Evolutionary conservation across 2,329 filamentous ascomycete genomes (phyloP), one percentile per base, ranked within the genome.

Genomic region (Fusarium falciforme): DNA sequence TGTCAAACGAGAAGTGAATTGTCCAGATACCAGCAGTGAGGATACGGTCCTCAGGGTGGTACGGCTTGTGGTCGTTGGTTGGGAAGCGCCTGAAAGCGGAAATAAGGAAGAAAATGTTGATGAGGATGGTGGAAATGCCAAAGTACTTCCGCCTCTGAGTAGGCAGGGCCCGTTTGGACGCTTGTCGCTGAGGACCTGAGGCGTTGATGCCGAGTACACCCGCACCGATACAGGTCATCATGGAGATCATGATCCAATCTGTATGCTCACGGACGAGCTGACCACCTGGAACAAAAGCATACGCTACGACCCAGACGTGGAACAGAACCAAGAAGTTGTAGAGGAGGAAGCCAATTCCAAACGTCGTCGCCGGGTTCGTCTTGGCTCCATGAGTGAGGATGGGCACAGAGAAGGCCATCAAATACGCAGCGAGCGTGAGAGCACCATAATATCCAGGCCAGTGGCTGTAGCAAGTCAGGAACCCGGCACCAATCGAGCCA

Each of bases 11-110:
- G 83, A 99, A 99, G 85, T 99, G 96, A 65, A 98, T 95, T 0
- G 96, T 99, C 96, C 96, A 99, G 82, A 99, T 98, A 76, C 96
- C 96, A 1, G 95, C 94, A 0, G 97, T 98, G 68, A 98, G 89
- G 62, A 97, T 85, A 76, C 96, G 96, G 72, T 95, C 93, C 62
- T 98, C 91, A 40, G 90, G 89, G 81, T 99, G 96, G 82, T 98
- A 95, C 0, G 96, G 94, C 65, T 90, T 91, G 85, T 98, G 97
- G 84, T 98, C 92, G 81, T 98, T 96, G 3, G 92, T 92, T 0
- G 96, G 96, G 86, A 98, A 98, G 71, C 96, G 94, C 63, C 95
- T 88, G 82, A 97, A 98, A 1, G 95, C 94, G 27, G 95, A 89
- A 22, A 91, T 90, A 25, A 96, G 86, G 70, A 96, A 94, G 58